A percentile compares a stretch with the other conserved stretches of the same genome.
Conservation (phyloP, 495 filamentous ascomycete species). For the Antarctomyces pellizariae region DNA sequence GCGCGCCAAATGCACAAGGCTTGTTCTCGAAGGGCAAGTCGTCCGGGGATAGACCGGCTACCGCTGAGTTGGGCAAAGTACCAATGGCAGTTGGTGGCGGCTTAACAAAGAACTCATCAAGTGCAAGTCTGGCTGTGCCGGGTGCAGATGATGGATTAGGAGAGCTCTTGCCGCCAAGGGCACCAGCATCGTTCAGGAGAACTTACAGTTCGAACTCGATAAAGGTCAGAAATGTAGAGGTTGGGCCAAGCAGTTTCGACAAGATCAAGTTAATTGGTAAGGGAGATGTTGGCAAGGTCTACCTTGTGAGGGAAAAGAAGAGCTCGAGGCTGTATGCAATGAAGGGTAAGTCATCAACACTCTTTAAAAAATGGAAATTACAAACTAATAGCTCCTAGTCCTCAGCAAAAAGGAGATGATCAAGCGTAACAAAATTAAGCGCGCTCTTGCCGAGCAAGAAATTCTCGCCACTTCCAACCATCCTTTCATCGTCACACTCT, state of each 20-base stretch:
- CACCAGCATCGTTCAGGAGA: slow-evolving; percentile 50
- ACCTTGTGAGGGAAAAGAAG: slow-evolving; percentile 94
- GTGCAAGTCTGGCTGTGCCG: slow-evolving; percentile 22
- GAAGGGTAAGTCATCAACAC: slow-evolving; percentile 44
- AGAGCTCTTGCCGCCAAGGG: slow-evolving; percentile 21
- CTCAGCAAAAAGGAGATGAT: slow-evolving; percentile 99
- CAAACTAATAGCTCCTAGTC: slow-evolving; percentile 34
- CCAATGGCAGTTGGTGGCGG: slow-evolving; percentile 35
- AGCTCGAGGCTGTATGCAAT: slow-evolving; percentile 86
- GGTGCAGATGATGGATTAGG: slow-evolving; percentile 18
- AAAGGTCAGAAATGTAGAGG: slow-evolving; percentile 91
- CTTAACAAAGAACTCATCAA: slow-evolving; percentile 26
- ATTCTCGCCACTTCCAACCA: slow-evolving; percentile 97
- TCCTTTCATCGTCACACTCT: slow-evolving; percentile 94
- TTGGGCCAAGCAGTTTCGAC: slow-evolving; percentile 87
- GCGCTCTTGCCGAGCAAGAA: slow-evolving; percentile 90
- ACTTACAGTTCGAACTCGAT: slow-evolving; percentile 99
- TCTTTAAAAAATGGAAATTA: not conserved
- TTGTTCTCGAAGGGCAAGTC: slow-evolving; percentile 48
- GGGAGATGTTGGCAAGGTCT: slow-evolving; percentile 96
- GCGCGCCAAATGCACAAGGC: slow-evolving; percentile 90
- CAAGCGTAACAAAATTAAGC: slow-evolving; percentile 99
- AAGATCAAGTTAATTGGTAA: slow-evolving; percentile 99
- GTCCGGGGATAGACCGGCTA: slow-evolving; percentile 44
- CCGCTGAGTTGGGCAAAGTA: slow-evolving; percentile 60